Evolutionary conservation across 805 yeast species (phyloP).

Genomic region (Blastobotrys peoriensis): DNA sequence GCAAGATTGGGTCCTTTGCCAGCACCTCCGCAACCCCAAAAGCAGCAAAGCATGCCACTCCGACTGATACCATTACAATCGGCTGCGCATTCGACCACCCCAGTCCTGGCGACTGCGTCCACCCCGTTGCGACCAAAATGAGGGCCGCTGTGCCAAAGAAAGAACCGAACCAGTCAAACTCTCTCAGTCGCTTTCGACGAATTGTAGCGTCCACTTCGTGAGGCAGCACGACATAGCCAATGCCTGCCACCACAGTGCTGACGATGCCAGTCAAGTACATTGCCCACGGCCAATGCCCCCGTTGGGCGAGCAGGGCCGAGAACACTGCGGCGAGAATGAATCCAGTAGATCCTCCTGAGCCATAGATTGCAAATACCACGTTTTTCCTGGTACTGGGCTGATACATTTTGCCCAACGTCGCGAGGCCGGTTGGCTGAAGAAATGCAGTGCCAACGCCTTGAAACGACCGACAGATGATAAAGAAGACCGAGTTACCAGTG

Average conservation of each 20-base stretch:
- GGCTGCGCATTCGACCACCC: conserved; percentile 63
- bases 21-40: conserved; percentile 49
- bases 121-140: conserved; percentile 57
- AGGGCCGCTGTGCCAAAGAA: conserved; percentile 53
- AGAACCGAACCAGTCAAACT: conserved; percentile 51
- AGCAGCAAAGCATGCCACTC: conserved; percentile 36
- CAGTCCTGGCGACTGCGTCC: conserved; percentile 70
- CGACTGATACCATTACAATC: conserved; percentile 48
- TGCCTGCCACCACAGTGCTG: conserved; percentile 29
- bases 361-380: conserved; percentile 50
- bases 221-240: conserved; percentile 38
- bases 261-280: conserved; percentile 45
- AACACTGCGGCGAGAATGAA: conserved; percentile 50
- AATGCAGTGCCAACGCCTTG: conserved; percentile 63
- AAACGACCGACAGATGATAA: conserved; percentile 44
- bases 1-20: conserved; percentile 48
- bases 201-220: not conserved
- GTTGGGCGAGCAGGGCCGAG: conserved; percentile 42
- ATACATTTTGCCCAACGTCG: conserved; percentile 41
- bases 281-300: conserved; percentile 56
- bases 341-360: conserved; percentile 60
- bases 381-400: conserved; percentile 46
- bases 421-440: conserved; percentile 54
- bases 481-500: conserved; percentile 25
- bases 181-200: conserved; percentile 15